Evolutionary conservation across 2,329 filamentous ascomycete species (phyloP).

Genomic region (Fusarium cyanostomum): DNA sequence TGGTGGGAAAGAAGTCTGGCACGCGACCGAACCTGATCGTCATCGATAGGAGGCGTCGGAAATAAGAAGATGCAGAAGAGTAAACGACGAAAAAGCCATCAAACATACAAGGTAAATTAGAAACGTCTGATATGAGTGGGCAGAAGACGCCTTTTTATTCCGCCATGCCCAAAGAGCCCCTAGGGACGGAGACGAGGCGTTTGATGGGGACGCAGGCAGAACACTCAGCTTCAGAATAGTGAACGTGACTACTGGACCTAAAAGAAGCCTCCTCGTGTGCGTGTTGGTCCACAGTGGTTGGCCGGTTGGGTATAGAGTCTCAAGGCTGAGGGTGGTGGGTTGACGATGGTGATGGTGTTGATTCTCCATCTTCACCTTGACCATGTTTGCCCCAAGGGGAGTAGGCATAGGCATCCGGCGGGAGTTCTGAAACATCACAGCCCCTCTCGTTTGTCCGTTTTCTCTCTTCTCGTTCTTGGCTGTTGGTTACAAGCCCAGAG

Average conservation of each 20-base stretch:
- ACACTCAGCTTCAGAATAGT: constrained; percentile 8
- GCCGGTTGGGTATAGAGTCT: constrained; percentile 14
- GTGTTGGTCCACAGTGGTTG: constrained; percentile 33
- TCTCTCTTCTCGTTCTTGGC: background rate
- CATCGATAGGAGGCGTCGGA: constrained; percentile 12
- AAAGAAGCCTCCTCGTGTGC: constrained; percentile 29
- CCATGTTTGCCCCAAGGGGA: background rate
- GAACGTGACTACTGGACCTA: constrained; percentile 29
- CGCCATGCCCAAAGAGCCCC: constrained; percentile 23
- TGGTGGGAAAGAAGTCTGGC: constrained; percentile 26
- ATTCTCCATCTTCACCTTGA: constrained; percentile 8
- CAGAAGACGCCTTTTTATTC: constrained; percentile 21
- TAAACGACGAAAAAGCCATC: constrained; percentile 23
- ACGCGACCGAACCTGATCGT: constrained; percentile 28
- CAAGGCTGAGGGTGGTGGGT: constrained; percentile 33
- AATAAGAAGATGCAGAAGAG: constrained; percentile 15
- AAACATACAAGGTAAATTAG: constrained; percentile 12
- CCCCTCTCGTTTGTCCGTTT: constrained; percentile 9
- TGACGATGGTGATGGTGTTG: constrained; percentile 25
- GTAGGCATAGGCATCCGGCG: constrained; percentile 7
- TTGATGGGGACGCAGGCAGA: constrained; percentile 22
- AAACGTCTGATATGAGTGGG: constrained; percentile 9
- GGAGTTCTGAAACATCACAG: constrained; percentile 27
- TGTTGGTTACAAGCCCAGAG: constrained; percentile 3
- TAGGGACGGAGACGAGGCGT: constrained; percentile 11